Evolutionary conservation across 345 rosid species (phyloP), one percentile per base, ranked within the genome.

Genomic region (Rhodomyrtus tomentosa): DNA sequence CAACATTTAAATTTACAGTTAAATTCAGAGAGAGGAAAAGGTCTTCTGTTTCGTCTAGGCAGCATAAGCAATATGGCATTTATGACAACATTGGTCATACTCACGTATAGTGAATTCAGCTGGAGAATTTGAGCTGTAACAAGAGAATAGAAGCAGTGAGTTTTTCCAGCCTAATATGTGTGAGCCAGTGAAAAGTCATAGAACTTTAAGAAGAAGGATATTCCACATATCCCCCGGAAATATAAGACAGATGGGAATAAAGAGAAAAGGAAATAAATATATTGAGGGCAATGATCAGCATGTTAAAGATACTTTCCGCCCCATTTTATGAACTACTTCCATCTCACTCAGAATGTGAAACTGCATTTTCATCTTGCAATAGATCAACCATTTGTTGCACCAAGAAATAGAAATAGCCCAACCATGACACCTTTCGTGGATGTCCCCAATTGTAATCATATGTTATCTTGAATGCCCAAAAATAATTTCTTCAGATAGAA

Each of bases 81-180:
- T 56, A 82, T 20, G 49, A 42, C 45, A 36, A 32, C 45, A 56
- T 54, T 36, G 76, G 45, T 32, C 59, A 12, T 84, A 95, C 98
- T 96, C 93, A 95, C 98, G 99, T 87, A 96, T 96, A 32, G 99
- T 96, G 87, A 96, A 96, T 51, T 93, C 94, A 55, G 92, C 87
- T 9, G 96, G 96, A 85, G 96, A 84, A 87, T 90, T 87, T 21
- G 93, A 85, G 87, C 99, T 95, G 96, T 29, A 83, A 50, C 83
- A 45, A 74, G 50, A 55, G 50, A 87, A 62, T 25, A 27, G 27
- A 83, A 56, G 54, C 21, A 84, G 45, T 83, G 50, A 91, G 86
- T 85, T 81, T 80, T 83, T 50, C 62, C 49, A 21, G 76, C 84
- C 25, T 68, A 58, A 58, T 27, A 58, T 14, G 38, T 54, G 53